phyloP scores from a whole-genome alignment of 305 asterid species.

The Fraxinus nigra region DNA sequence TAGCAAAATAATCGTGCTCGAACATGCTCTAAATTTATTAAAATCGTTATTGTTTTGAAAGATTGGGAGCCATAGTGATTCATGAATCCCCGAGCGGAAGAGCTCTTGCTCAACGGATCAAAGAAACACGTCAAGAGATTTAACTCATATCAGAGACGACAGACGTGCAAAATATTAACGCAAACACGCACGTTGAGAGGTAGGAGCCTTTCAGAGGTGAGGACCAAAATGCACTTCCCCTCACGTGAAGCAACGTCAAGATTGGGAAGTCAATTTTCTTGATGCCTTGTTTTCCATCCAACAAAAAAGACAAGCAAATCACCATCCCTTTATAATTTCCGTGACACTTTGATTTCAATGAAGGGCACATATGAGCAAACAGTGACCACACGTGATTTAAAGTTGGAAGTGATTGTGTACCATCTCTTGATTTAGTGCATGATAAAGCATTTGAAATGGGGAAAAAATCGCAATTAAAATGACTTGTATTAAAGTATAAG shows the following conservation, averaged over 20 bases:
- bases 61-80: not conserved
- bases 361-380: constrained; percentile 22
- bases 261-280: constrained; percentile 20
- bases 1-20: not conserved
- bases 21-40: not conserved
- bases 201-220: not conserved
- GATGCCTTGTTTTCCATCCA: constrained; percentile 17
- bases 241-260: constrained; percentile 26
- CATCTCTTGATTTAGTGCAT: not conserved
- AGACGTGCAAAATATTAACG: constrained; percentile 8
- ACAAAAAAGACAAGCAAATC: constrained; percentile 15
- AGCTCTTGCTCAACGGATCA: not conserved
- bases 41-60: not conserved
- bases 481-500: not conserved
- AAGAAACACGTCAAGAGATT: not conserved
- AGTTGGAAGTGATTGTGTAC: not conserved
- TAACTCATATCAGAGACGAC: not conserved
- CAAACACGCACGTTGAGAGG: not conserved
- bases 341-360: constrained; percentile 10
- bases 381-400: not conserved
- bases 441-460: not conserved
- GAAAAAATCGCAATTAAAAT: not conserved
- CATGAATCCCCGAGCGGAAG: not conserved
- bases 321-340: constrained; percentile 2
- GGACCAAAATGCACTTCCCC: constrained; percentile 30